phyloP scores from a whole-genome alignment of 2,329 filamentous ascomycete species.

The Furcasterigmium furcatum region DNA sequence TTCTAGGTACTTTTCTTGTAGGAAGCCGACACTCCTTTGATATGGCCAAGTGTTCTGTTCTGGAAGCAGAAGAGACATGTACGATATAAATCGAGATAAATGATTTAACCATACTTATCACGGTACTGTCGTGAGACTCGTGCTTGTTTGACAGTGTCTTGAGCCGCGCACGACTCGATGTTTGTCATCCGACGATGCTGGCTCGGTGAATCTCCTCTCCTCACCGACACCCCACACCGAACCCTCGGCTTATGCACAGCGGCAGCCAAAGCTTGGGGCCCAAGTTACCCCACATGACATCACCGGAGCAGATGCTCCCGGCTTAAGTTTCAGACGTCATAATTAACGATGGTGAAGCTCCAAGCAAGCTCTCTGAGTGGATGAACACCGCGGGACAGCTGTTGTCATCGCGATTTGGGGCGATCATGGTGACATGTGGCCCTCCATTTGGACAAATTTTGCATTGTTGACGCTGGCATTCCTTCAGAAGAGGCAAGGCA shows the following conservation, averaged over 20 bases:
- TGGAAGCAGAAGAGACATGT: too few species aligned
- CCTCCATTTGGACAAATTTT: background rate
- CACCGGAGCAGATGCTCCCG: conserved; percentile 15
- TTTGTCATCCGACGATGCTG: too few species aligned
- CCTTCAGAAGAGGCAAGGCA: background rate
- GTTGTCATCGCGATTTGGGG: conserved; percentile 11
- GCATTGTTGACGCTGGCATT: background rate
- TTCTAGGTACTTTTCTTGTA: too few species aligned
- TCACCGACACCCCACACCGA: background rate
- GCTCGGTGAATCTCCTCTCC: background rate
- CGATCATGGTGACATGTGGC: conserved; percentile 11
- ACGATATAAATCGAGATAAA: too few species aligned
- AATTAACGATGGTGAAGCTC: conserved; percentile 5
- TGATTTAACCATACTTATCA: too few species aligned
- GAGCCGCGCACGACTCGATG: too few species aligned
- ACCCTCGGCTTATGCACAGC: background rate
- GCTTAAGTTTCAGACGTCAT: conserved; percentile 9
- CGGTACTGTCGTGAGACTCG: too few species aligned
- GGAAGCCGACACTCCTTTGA: too few species aligned
- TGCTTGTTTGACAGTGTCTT: too few species aligned
- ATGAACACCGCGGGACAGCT: background rate
- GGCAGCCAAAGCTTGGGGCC: too few species aligned
- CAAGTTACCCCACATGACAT: conserved; percentile 15
- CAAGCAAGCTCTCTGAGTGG: conserved; percentile 14
- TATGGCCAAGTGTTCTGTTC: too few species aligned